Conservation (phyloP, 495 filamentous ascomycete species). For the Evansstolkia leycettana region DNA sequence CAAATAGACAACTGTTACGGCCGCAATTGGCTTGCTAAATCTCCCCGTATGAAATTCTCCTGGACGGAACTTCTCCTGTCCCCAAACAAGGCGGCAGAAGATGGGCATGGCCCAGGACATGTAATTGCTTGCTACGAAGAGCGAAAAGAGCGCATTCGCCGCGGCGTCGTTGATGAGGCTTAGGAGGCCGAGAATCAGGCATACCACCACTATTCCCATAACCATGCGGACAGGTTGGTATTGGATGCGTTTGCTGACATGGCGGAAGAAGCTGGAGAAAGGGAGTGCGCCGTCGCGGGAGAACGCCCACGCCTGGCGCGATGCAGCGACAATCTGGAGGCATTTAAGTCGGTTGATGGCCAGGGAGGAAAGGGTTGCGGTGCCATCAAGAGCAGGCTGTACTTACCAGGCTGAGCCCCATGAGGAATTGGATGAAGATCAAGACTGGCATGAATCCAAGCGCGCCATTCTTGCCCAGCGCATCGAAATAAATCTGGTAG, state of each 20-base stretch:
- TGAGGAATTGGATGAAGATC: constrained; percentile 7
- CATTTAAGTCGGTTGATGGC: constrained; percentile 3
- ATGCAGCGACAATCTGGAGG: constrained; percentile 39
- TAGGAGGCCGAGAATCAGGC: constrained; percentile 45
- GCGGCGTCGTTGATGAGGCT: constrained; percentile 46
- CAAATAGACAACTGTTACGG: constrained; percentile 40
- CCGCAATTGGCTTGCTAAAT: constrained; percentile 40
- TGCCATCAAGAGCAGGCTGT: neutral
- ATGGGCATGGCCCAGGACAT: constrained; percentile 55
- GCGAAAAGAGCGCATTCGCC: constrained; percentile 47
- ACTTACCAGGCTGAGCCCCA: constrained; percentile 6
- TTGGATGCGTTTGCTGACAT: constrained; percentile 40
- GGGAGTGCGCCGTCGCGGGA: constrained; percentile 48
- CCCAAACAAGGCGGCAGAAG: constrained; percentile 50
- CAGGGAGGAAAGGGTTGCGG: neutral
- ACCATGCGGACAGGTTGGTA: constrained; percentile 51
- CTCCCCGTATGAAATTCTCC: constrained; percentile 50
- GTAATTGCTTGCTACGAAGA: constrained; percentile 49
- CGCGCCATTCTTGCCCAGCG: constrained; percentile 7
- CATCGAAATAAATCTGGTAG: constrained; percentile 18
- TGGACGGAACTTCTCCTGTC: constrained; percentile 46
- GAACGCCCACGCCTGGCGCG: constrained; percentile 50
- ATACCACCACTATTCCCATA: constrained; percentile 43
- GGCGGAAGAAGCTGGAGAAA: constrained; percentile 48
- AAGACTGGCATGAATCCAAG: constrained; percentile 7